Conservation (phyloP, 495 filamentous ascomycete species). For the Lasiosphaeria hispida region DNA sequence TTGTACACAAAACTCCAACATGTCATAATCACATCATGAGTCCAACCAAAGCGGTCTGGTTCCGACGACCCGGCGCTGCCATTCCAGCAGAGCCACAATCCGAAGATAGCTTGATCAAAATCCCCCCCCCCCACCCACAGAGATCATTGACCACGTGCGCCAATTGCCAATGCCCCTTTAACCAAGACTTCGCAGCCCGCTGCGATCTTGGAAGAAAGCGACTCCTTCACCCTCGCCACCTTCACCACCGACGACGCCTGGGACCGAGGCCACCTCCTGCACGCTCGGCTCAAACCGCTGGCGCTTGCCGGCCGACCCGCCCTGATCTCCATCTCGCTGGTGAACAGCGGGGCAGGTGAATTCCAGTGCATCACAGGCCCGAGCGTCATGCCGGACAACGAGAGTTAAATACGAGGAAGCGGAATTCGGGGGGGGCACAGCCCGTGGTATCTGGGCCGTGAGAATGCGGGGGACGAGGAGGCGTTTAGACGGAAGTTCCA, state of each 20-base stretch:
- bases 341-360: constrained; percentile 52
- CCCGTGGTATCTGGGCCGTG: constrained; percentile 64
- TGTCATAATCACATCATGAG: too few species aligned
- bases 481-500: constrained; percentile 11
- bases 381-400: constrained; percentile 62
- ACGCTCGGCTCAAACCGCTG: constrained; percentile 57
- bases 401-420: constrained; percentile 60
- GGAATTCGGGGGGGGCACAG: constrained; percentile 58
- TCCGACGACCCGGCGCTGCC: too few species aligned
- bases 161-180: too few species aligned
- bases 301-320: constrained; percentile 43
- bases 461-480: constrained; percentile 56
- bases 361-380: constrained; percentile 47
- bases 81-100: too few species aligned
- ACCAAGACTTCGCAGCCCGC: not conserved
- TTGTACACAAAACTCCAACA: too few species aligned
- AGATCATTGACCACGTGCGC: too few species aligned
- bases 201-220: constrained; percentile 4
- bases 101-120: not conserved
- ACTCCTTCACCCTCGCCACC: constrained; percentile 51
- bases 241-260: constrained; percentile 69
- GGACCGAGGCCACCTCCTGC: constrained; percentile 62
- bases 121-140: too few species aligned
- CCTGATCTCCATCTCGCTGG: constrained; percentile 64
- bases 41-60: too few species aligned